Percentiles rank a stretch among this genome's conserved stretches.
These are phyloP conservation scores for Eremothecium cymbalariae DNA, from an alignment of 1,139 yeast species.

Conservation along the genomic window DNA sequence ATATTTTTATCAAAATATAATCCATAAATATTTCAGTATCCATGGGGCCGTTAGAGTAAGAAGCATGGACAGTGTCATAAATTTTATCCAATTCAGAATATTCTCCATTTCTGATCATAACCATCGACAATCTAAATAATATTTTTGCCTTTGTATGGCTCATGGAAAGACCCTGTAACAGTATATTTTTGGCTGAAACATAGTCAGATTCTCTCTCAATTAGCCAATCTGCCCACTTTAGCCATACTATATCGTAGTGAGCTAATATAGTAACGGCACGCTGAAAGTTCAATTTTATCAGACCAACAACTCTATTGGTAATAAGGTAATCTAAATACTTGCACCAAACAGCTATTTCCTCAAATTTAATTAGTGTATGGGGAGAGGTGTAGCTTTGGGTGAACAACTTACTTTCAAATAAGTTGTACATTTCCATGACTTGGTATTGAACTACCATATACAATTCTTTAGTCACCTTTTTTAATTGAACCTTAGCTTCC, in stretches of 20 bases:
- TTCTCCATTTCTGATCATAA: slow-evolving; percentile 20
- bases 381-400: slow-evolving; percentile 24
- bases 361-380: slow-evolving; percentile 20
- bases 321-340: slow-evolving; percentile 26
- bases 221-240: slow-evolving; percentile 29
- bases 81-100: slow-evolving; percentile 14
- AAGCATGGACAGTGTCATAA: slow-evolving; percentile 12
- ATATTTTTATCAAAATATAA: slow-evolving; percentile 21
- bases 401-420: slow-evolving; percentile 27
- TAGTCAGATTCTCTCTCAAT: slow-evolving; percentile 20
- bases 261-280: slow-evolving; percentile 27
- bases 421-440: slow-evolving; percentile 24
- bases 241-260: slow-evolving; percentile 29
- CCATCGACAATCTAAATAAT: slow-evolving; percentile 18
- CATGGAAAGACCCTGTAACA: slow-evolving; percentile 18
- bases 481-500: slow-evolving; percentile 26
- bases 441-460: slow-evolving; percentile 29
- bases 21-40: slow-evolving; percentile 25
- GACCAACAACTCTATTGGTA: slow-evolving; percentile 15
- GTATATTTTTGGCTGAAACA: slow-evolving; percentile 20
- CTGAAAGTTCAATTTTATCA: slow-evolving; percentile 27
- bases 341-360: slow-evolving; percentile 25
- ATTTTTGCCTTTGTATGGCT: slow-evolving; percentile 22
- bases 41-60: slow-evolving; percentile 16
- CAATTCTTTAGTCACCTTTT: slow-evolving; percentile 28